These are phyloP conservation scores for Helminthosporium solani DNA, from an alignment of 2,329 filamentous ascomycete species.

Conservation along the genomic window DNA sequence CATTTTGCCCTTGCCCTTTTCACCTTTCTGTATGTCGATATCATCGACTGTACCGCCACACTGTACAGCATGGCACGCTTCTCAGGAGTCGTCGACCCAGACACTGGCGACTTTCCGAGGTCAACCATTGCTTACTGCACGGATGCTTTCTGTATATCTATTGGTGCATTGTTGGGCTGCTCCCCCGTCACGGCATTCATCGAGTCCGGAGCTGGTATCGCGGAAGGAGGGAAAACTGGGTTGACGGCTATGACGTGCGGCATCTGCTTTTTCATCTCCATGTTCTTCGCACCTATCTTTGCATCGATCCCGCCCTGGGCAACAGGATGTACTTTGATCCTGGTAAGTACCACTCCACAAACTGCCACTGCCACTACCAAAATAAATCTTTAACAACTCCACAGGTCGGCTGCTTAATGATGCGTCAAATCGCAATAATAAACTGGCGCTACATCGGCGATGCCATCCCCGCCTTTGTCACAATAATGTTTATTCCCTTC, in stretches of 20 bases:
- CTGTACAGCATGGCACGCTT: constrained; percentile 88
- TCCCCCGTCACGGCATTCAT: constrained; percentile 85
- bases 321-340: constrained; percentile 78
- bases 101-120: constrained; percentile 83
- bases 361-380: background rate
- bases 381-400: constrained; percentile 14
- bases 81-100: constrained; percentile 74
- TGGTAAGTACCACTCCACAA: constrained; percentile 53
- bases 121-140: constrained; percentile 82
- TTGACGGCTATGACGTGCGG: constrained; percentile 77
- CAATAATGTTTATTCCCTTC: constrained; percentile 76
- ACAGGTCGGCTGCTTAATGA: constrained; percentile 72
- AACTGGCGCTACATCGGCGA: constrained; percentile 88
- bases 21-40: constrained; percentile 90
- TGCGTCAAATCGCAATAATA: constrained; percentile 69
- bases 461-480: constrained; percentile 79
- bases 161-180: constrained; percentile 74
- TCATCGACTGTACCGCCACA: constrained; percentile 83
- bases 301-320: constrained; percentile 88
- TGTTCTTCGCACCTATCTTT: constrained; percentile 90
- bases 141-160: constrained; percentile 77
- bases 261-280: constrained; percentile 79
- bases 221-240: constrained; percentile 81
- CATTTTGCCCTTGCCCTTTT: constrained; percentile 82
- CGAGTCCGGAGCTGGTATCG: constrained; percentile 84